These are phyloP conservation scores for Croton laevigatus DNA, from an alignment of 441 rosid genomes.

Conservation along the genomic window DNA sequence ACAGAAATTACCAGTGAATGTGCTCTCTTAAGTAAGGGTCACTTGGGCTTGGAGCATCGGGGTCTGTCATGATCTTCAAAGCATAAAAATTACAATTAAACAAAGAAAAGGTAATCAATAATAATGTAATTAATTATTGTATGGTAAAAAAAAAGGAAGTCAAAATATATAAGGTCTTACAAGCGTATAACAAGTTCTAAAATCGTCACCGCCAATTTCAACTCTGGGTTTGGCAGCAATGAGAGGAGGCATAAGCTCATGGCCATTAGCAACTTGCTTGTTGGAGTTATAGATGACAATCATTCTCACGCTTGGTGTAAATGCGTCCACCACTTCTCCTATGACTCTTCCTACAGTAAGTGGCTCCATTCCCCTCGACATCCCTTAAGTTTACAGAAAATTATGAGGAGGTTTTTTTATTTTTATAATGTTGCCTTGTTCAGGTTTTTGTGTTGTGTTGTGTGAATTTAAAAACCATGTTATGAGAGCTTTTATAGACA, in stretches of 20 bases:
- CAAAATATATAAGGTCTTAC: slow-evolving; percentile 26
- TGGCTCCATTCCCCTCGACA: slow-evolving; percentile 60
- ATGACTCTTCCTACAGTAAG: slow-evolving; percentile 72
- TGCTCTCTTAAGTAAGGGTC: slow-evolving; percentile 86
- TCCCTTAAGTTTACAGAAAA: background rate
- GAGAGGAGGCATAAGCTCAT: slow-evolving; percentile 74
- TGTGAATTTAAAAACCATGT: slow-evolving; percentile 1
- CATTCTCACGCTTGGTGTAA: slow-evolving; percentile 65
- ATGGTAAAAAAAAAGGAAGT: background rate
- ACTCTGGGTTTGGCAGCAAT: slow-evolving; percentile 52
- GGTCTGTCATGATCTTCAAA: slow-evolving; percentile 73
- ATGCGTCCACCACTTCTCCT: slow-evolving; percentile 85
- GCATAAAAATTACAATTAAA: background rate
- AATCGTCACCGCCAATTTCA: slow-evolving; percentile 64
- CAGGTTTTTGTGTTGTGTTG: background rate
- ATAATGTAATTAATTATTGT: background rate
- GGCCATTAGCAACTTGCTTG: slow-evolving; percentile 80
- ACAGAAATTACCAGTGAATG: slow-evolving; percentile 65
- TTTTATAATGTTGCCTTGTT: background rate
- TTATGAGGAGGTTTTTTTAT: background rate
- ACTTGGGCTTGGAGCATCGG: slow-evolving; percentile 92
- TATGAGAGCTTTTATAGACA: slow-evolving; percentile 33
- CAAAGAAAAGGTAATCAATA: background rate
- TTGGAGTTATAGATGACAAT: slow-evolving; percentile 55
- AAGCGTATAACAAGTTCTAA: slow-evolving; percentile 55